phyloP scores from a whole-genome alignment of 192 early-diverging fungal species.

The Chytriomyces confervae region DNA sequence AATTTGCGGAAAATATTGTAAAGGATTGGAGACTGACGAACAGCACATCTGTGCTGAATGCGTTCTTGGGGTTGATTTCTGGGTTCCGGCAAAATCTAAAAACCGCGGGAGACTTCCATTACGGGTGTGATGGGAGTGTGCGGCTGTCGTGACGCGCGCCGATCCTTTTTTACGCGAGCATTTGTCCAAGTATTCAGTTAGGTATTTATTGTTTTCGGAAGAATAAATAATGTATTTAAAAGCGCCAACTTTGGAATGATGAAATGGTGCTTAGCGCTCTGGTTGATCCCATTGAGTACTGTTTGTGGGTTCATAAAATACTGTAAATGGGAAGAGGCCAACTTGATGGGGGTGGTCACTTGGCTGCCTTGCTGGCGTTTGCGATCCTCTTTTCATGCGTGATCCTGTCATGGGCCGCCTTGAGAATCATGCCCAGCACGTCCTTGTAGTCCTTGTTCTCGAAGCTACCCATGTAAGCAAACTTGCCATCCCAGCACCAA shows the following conservation, averaged over 20 bases:
- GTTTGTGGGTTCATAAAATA: no score
- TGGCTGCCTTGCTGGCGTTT: no score
- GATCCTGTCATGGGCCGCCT: slow-evolving; percentile 45
- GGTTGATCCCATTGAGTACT: no score
- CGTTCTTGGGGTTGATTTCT: neutral
- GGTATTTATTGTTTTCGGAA: no score
- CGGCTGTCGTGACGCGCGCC: no score
- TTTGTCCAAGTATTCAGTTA: no score
- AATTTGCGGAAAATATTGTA: slow-evolving; percentile 13
- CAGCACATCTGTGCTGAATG: neutral
- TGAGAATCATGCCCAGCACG: slow-evolving; percentile 53
- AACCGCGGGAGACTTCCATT: neutral
- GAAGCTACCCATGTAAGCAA: slow-evolving; percentile 61
- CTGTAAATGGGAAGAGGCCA: no score
- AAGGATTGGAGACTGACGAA: slow-evolving; percentile 9
- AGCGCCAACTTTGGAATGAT: no score
- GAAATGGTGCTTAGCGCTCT: no score
- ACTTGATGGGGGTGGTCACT: no score
- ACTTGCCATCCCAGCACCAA: slow-evolving; percentile 68
- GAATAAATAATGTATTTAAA: no score
- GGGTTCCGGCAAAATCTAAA: neutral
- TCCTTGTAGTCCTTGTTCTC: slow-evolving; percentile 52
- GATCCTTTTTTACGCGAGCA: no score
- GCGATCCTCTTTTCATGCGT: slow-evolving; percentile 10
- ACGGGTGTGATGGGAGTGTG: neutral